A percentile compares a stretch with the other conserved stretches of the same genome.
phyloP scores from a whole-genome alignment of 78 protist genomes.

The Acrasis kona region DNA sequence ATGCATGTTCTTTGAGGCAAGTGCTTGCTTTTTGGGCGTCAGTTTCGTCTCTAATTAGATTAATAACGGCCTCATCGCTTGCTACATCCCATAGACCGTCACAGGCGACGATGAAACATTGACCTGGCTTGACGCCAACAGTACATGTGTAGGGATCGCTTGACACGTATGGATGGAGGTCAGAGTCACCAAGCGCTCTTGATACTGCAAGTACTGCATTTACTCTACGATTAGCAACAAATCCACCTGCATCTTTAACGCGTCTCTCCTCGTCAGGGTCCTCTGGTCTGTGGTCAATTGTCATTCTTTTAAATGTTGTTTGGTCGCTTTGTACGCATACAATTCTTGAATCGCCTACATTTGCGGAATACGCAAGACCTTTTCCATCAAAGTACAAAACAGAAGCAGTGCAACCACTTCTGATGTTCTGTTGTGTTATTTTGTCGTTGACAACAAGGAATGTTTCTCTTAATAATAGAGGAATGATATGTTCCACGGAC shows the following conservation, averaged over 20 bases:
- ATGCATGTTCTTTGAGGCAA: no score
- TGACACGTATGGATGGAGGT: conserved; percentile 2
- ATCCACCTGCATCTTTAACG: conserved; percentile 26
- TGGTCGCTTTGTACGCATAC: no score
- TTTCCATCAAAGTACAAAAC: neutral
- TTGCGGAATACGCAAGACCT: conserved; percentile 12
- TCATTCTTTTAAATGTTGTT: conserved; percentile 5
- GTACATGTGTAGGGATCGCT: neutral
- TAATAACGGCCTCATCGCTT: conserved; percentile 51
- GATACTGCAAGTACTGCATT: conserved; percentile 45
- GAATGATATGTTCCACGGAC: no score
- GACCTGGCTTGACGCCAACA: neutral
- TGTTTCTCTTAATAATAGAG: no score
- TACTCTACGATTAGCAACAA: conserved; percentile 17
- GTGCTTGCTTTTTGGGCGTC: no score
- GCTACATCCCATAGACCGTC: conserved; percentile 89
- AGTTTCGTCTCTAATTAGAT: conserved; percentile 16
- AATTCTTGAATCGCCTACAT: conserved; percentile 46
- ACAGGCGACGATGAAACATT: conserved; percentile 58
- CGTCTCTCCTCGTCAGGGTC: conserved; percentile 24
- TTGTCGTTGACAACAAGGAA: no score
- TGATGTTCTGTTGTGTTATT: no score
- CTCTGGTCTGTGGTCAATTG: conserved; percentile 39
- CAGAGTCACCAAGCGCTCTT: conserved; percentile 50
- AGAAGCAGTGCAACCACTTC: no score